These are phyloP conservation scores for Lasiodiplodia theobromae DNA, from an alignment of 2,329 filamentous ascomycete genomes.

Conservation along the genomic window DNA sequence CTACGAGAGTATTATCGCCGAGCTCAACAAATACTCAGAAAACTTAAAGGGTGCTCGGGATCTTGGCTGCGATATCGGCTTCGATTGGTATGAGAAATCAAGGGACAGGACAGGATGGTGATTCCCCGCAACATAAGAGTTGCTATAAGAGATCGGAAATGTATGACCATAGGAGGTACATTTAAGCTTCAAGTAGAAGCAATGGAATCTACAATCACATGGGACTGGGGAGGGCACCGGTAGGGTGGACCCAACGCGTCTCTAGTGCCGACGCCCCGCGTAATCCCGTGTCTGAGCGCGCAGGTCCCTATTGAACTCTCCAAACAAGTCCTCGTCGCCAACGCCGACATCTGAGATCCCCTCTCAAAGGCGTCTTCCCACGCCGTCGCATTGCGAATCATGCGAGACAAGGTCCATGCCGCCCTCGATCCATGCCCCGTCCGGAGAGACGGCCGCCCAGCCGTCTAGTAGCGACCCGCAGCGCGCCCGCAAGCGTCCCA, in stretches of 20 bases:
- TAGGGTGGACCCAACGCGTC: not conserved
- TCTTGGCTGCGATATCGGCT: too few species aligned
- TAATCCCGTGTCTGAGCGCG: slow-evolving; percentile 17
- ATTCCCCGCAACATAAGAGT: too few species aligned
- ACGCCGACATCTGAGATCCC: not conserved
- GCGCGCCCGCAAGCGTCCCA: slow-evolving; percentile 27
- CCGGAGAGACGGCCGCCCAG: not conserved
- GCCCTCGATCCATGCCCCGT: slow-evolving; percentile 9
- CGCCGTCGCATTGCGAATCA: slow-evolving; percentile 3
- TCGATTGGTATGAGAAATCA: too few species aligned
- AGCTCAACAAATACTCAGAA: too few species aligned
- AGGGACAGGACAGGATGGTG: too few species aligned
- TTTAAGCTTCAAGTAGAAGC: not conserved
- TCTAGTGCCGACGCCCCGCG: not conserved
- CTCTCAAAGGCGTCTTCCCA: slow-evolving; percentile 5
- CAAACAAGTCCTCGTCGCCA: not conserved
- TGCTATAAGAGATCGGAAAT: too few species aligned
- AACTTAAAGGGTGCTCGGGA: too few species aligned
- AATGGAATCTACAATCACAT: not conserved
- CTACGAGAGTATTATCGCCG: too few species aligned
- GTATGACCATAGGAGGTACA: not conserved
- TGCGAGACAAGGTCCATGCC: slow-evolving; percentile 15
- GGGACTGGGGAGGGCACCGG: not conserved
- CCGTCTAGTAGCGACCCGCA: slow-evolving; percentile 16
- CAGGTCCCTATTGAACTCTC: not conserved